Percentiles rank a stretch among this genome's conserved stretches.
These are phyloP conservation scores for Sparassis latifolia DNA, from an alignment of 1,284 basidiomycete species.

Conservation along the genomic window DNA sequence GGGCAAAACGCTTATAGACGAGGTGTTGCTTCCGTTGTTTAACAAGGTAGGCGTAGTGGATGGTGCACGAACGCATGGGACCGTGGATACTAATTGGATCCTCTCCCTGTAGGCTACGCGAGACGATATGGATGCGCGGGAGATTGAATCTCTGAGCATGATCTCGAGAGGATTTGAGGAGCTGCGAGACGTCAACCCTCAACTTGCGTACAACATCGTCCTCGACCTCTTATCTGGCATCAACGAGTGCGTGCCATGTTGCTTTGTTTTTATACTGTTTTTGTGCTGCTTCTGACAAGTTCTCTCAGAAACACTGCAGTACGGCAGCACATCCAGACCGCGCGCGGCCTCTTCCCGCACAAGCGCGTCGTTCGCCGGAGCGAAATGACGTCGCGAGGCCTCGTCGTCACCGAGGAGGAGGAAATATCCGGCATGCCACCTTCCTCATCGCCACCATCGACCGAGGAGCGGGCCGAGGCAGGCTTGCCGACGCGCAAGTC, in stretches of 20 bases:
- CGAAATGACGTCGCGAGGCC: slow-evolving; percentile 74
- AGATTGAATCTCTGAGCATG: slow-evolving; percentile 87
- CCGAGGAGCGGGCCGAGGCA: slow-evolving; percentile 17
- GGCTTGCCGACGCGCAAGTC: slow-evolving; percentile 48
- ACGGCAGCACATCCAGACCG: slow-evolving; percentile 72
- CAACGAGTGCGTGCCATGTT: slow-evolving; percentile 63
- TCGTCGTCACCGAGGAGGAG: slow-evolving; percentile 75
- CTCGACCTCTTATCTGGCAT: slow-evolving; percentile 88
- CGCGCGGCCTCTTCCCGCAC: slow-evolving; percentile 67
- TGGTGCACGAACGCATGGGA: background rate
- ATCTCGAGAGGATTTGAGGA: slow-evolving; percentile 85
- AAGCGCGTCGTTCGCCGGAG: slow-evolving; percentile 73
- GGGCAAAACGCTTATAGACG: slow-evolving; percentile 69
- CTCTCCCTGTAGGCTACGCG: slow-evolving; percentile 50
- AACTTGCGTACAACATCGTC: slow-evolving; percentile 80
- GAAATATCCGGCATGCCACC: slow-evolving; percentile 49
- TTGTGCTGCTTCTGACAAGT: slow-evolving; percentile 8
- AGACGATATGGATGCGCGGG: slow-evolving; percentile 82
- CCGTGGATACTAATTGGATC: background rate
- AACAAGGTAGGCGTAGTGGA: slow-evolving; percentile 46
- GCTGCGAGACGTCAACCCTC: slow-evolving; percentile 74
- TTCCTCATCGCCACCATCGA: slow-evolving; percentile 24
- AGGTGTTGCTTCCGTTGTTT: slow-evolving; percentile 75
- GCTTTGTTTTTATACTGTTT: slow-evolving; percentile 1
- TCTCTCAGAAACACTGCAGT: slow-evolving; percentile 58